Base-by-base conservation (phyloP, 2,329 filamentous ascomycete genomes). In the Leptodontidium sp. region DNA sequence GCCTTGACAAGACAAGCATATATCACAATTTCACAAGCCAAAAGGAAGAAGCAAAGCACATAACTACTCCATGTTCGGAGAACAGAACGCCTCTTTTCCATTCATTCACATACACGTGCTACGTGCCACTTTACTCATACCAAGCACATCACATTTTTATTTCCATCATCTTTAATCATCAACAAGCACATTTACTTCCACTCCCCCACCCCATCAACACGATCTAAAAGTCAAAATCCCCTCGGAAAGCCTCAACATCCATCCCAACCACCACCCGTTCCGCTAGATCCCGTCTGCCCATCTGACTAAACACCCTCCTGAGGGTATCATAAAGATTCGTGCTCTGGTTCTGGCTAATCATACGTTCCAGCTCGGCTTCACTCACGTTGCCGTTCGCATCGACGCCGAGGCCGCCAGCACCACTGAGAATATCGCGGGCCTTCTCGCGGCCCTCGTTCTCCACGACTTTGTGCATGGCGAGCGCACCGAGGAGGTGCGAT, bases 311-410 rank as follows among this genome's bases (percentile, higher is more conserved):
- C n/a, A 98, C 96, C 69, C 97, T 86, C 71, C 95, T 84, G 71
- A 99, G 83, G 14, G 97, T 99, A 80, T 99, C 97, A 80, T 97
- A 97, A 68, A 99, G 83, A 77, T 98, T 99, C 61, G 94, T 98
- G 84, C 93, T 97, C 79, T 97, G 90, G 81, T 99, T 99, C 84
- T 98, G 95, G 63, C 91, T 91, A 65, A 97, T 91, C 90, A 97
- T 94, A 70, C 91, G 87, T 77, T 97, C 93, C 24, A 98, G 85
- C 73, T 93, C 89, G 67, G 88, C 89, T 76, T 98, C 94, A 29
- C 82, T 83, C 3, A 90, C 83, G 47, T 82, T 82, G 12, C 79
- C 79, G 12, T 80, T 82, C 15, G 32, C 83, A 43, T 82, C 82
- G 0, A 67, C 11, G 11, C 80, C 84, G 47, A 82, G 83, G 15